A percentile compares a stretch with the other conserved stretches of the same genome.
These are phyloP conservation scores for Rhynchospora tenuis DNA, from an alignment of 176 grass and related monocot species.

Conservation along the genomic window DNA sequence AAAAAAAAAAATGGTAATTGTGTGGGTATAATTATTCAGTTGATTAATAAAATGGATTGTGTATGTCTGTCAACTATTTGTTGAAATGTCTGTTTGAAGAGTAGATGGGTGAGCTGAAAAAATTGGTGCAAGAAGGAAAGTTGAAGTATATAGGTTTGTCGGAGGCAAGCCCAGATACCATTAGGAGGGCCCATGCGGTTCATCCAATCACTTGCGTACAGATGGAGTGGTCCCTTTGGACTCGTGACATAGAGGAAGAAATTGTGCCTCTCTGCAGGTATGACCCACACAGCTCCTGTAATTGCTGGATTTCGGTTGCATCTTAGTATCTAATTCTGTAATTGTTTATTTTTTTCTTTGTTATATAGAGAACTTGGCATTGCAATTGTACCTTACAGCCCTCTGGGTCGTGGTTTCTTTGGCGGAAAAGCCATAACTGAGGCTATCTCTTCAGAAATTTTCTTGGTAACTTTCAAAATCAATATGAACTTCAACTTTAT, in stretches of 20 bases:
- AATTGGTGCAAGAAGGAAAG: slow-evolving; percentile 68
- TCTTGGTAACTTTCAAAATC: slow-evolving; percentile 38
- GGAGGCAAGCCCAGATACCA: slow-evolving; percentile 60
- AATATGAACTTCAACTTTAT: neutral
- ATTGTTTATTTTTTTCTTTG: neutral
- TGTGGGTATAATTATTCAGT: neutral
- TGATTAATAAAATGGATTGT: neutral
- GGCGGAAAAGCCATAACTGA: slow-evolving; percentile 57
- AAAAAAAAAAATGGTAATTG: too few relatives aligned
- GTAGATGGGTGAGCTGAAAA: slow-evolving; percentile 75
- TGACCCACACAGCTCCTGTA: neutral
- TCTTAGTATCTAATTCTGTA: neutral
- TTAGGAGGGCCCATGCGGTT: slow-evolving; percentile 61
- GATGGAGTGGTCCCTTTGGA: slow-evolving; percentile 79
- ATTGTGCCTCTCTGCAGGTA: slow-evolving; percentile 89
- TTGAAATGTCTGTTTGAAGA: neutral
- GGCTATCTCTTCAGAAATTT: slow-evolving; percentile 40
- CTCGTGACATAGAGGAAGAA: slow-evolving; percentile 68
- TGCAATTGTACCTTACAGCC: slow-evolving; percentile 73
- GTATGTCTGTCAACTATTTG: neutral
- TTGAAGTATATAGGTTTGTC: slow-evolving; percentile 72
- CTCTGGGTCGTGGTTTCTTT: slow-evolving; percentile 74
- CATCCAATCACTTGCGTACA: slow-evolving; percentile 70
- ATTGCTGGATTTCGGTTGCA: slow-evolving; percentile 6
- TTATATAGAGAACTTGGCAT: slow-evolving; percentile 72